Conservation (phyloP, 2,329 filamentous ascomycete genomes). For the Diatrype stigma region DNA sequence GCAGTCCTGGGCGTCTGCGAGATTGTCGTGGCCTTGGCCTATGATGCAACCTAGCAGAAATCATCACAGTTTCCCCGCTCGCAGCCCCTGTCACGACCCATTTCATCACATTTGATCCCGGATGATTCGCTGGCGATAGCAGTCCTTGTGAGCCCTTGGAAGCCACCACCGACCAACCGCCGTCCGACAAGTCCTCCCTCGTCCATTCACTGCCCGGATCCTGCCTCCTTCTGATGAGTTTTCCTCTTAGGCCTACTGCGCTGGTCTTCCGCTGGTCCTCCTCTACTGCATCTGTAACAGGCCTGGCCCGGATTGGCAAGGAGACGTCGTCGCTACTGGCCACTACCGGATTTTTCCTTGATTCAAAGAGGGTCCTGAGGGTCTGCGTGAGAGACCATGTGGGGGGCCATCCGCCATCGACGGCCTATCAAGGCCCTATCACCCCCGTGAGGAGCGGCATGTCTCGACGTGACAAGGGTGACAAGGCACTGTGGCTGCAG, state of each 20-base stretch:
- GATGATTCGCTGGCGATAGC: not conserved
- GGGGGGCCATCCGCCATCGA: slow-evolving; percentile 31
- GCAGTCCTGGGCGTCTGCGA: not conserved
- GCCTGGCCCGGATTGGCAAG: slow-evolving; percentile 27
- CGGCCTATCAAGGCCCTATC: slow-evolving; percentile 50
- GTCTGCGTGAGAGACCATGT: slow-evolving; percentile 21
- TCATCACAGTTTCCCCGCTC: not conserved
- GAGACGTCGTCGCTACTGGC: slow-evolving; percentile 22
- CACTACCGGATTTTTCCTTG: slow-evolving; percentile 38
- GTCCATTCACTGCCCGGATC: slow-evolving; percentile 7
- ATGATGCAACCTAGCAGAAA: not conserved
- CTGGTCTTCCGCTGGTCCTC: slow-evolving; percentile 45
- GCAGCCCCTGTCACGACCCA: not conserved
- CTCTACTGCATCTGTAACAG: slow-evolving; percentile 36
- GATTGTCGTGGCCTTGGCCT: not conserved
- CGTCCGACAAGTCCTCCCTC: not conserved
- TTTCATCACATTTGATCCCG: not conserved
- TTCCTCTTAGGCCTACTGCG: slow-evolving; percentile 34
- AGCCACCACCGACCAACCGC: not conserved
- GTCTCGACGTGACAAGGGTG: slow-evolving; percentile 35
- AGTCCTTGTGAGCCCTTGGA: no score
- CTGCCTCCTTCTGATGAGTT: slow-evolving; percentile 4
- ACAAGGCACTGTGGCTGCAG: slow-evolving; percentile 40
- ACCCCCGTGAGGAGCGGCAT: slow-evolving; percentile 23
- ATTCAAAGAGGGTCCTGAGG: slow-evolving; percentile 30